Evolutionary conservation across 257 asterid genomes (phyloP).

Genomic region (Solanum infundibuliforme): DNA sequence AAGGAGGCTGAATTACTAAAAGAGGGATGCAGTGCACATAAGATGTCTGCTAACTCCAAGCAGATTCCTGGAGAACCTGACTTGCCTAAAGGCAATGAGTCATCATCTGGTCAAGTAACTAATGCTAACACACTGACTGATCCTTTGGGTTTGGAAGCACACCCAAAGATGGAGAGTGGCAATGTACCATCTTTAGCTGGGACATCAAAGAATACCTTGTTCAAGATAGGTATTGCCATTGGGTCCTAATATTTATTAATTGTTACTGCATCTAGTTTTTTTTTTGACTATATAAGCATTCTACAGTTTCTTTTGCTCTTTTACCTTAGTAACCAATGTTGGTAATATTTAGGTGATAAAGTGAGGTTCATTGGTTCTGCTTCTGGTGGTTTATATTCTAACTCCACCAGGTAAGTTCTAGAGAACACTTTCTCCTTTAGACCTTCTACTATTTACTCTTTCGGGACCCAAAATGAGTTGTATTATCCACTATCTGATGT

Average conservation of each 20-base stretch:
- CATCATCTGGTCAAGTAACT: slow-evolving; percentile 43
- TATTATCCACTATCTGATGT: neutral
- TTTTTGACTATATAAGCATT: neutral
- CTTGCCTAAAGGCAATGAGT: slow-evolving; percentile 32
- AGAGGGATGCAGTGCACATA: slow-evolving; percentile 46
- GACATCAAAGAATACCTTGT: slow-evolving; percentile 33
- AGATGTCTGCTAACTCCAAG: slow-evolving; percentile 27
- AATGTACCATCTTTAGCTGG: slow-evolving; percentile 26
- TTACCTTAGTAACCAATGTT: slow-evolving; percentile 4
- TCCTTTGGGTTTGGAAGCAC: slow-evolving; percentile 35
- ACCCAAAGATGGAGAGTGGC: slow-evolving; percentile 34
- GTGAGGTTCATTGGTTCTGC: slow-evolving; percentile 67
- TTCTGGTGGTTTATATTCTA: slow-evolving; percentile 42
- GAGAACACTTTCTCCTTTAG: neutral
- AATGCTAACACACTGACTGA: slow-evolving; percentile 17
- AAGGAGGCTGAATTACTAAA: slow-evolving; percentile 59
- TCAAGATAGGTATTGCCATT: slow-evolving; percentile 35
- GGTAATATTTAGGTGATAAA: slow-evolving; percentile 53
- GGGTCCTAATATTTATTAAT: neutral
- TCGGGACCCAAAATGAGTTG: neutral
- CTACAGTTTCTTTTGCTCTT: neutral
- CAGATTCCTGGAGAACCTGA: slow-evolving; percentile 43
- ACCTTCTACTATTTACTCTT: neutral
- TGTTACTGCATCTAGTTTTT: neutral
- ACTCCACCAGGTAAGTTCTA: slow-evolving; percentile 8